These are phyloP conservation scores for Plectranthus barbatus DNA, from an alignment of 257 asterid species.

Conservation along the genomic window DNA sequence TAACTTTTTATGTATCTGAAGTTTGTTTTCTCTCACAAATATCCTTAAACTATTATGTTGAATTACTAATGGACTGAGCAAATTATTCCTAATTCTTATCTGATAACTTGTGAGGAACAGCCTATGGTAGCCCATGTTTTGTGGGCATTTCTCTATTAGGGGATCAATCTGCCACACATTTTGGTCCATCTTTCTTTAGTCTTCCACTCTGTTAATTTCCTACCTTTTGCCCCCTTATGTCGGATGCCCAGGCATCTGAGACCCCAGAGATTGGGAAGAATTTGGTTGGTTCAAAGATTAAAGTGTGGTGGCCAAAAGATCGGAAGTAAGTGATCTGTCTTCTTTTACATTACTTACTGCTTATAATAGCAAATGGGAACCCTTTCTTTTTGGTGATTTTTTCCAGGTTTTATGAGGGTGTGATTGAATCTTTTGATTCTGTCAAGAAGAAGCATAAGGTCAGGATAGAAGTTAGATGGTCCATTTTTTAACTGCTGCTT, in stretches of 20 bases:
- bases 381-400: slow-evolving; percentile 15
- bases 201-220: background rate
- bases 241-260: slow-evolving; percentile 48
- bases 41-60: slow-evolving; percentile 2
- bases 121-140: background rate
- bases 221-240: no score
- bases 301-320: slow-evolving; percentile 94
- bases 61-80: background rate
- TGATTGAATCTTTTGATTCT: slow-evolving; percentile 52
- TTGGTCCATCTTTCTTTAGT: background rate
- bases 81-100: background rate
- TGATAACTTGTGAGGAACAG: background rate
- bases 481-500: slow-evolving; percentile 12
- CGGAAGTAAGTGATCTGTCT: slow-evolving; percentile 40
- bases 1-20: slow-evolving; percentile 6
- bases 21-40: background rate
- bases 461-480: slow-evolving; percentile 20
- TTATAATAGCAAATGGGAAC: background rate
- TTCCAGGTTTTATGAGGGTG: slow-evolving; percentile 83
- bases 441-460: slow-evolving; percentile 76
- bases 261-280: slow-evolving; percentile 31
- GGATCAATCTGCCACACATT: background rate
- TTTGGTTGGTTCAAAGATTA: slow-evolving; percentile 70
- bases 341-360: background rate
- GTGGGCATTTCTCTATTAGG: background rate